These are phyloP conservation scores for Aphanomyces invadans DNA, from an alignment of 352 stramenopile species.

Conservation along the genomic window DNA sequence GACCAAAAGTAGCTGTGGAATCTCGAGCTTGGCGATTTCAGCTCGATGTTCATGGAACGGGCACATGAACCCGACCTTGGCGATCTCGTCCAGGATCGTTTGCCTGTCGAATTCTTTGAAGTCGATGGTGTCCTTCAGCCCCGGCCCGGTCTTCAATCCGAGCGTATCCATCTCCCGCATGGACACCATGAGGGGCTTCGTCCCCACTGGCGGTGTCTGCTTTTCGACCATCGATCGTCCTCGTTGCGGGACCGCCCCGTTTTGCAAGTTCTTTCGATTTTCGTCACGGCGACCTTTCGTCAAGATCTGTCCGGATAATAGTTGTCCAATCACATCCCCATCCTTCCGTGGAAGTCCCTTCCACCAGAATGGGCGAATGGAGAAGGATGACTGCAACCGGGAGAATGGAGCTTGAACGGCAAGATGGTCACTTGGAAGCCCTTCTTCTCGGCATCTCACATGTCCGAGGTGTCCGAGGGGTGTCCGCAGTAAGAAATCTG, in stretches of 20 bases:
- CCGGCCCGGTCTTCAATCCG: constrained; percentile 67
- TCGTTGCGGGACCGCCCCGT: too few species aligned
- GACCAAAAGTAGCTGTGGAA: constrained; percentile 66
- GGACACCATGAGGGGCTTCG: constrained; percentile 74
- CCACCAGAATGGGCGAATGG: too few species aligned
- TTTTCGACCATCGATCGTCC: constrained; percentile 31
- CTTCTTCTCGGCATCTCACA: too few species aligned
- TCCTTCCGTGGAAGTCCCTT: too few species aligned
- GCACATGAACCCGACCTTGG: constrained; percentile 73
- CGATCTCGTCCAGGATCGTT: constrained; percentile 67
- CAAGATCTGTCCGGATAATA: neutral
- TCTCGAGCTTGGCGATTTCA: constrained; percentile 57
- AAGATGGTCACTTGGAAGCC: too few species aligned
- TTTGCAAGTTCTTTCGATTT: too few species aligned
- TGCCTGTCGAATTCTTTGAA: constrained; percentile 63
- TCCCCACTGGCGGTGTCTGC: constrained; percentile 50
- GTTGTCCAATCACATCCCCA: too few species aligned
- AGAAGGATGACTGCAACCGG: too few species aligned
- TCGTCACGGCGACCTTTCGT: neutral
- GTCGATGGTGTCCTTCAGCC: constrained; percentile 60
- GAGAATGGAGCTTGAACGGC: too few species aligned
- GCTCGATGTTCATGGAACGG: constrained; percentile 64
- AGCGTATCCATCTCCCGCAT: constrained; percentile 82
- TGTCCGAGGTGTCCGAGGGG: too few species aligned
- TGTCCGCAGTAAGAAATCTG: too few species aligned